These are phyloP conservation scores for Alternaria triticina DNA, from an alignment of 2,329 filamentous ascomycete genomes.

Conservation along the genomic window DNA sequence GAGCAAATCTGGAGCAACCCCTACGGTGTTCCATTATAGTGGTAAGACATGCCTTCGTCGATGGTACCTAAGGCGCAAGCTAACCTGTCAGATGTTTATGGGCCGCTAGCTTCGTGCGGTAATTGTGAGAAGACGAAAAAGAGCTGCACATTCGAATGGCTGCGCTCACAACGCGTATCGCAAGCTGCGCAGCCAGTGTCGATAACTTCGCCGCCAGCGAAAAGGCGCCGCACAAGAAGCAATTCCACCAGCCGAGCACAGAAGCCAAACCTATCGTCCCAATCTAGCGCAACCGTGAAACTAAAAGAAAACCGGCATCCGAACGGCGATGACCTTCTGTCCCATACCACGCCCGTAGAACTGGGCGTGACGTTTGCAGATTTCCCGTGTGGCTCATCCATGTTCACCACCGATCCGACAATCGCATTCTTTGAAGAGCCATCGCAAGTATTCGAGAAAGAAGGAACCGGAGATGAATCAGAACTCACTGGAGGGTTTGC, in stretches of 20 bases:
- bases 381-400: constrained; percentile 30
- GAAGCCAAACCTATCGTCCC: constrained; percentile 1
- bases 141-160: constrained; percentile 54
- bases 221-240: constrained; percentile 40
- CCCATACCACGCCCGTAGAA: constrained; percentile 16
- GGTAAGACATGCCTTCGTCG: constrained; percentile 28
- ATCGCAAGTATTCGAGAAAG: not conserved
- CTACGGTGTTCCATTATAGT: constrained; percentile 44
- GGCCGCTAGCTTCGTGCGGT: constrained; percentile 45
- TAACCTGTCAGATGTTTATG: constrained; percentile 43
- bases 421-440: constrained; percentile 4
- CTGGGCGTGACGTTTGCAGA: constrained; percentile 38
- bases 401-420: constrained; percentile 14
- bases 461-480: not conserved
- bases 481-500: constrained; percentile 10
- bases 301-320: not conserved
- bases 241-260: constrained; percentile 2
- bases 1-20: constrained; percentile 26
- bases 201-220: constrained; percentile 28
- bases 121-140: constrained; percentile 56
- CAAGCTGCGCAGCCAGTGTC: constrained; percentile 34
- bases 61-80: not conserved
- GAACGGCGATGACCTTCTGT: constrained; percentile 3
- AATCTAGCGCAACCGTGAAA: not conserved
- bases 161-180: constrained; percentile 43